Base-by-base conservation (phyloP, 2,329 filamentous ascomycete species). In the Dactylellina parvicollis region DNA sequence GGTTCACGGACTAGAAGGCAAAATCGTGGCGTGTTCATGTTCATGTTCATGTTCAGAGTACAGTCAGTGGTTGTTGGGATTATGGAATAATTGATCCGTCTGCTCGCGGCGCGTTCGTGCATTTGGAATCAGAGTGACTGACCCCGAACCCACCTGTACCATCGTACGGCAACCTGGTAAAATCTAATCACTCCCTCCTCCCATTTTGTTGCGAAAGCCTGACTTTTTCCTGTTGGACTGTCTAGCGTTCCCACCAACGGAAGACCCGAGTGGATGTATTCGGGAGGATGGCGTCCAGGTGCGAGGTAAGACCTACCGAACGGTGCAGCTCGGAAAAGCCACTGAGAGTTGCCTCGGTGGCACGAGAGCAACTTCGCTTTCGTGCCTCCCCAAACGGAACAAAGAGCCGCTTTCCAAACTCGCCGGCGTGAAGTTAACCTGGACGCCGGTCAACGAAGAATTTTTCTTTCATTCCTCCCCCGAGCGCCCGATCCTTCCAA, bases 21-120 rank as follows among this genome's bases (percentile, higher is more conserved):
- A 69, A 60, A 54, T 52, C 47, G 54, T 69, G 64, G 55, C 34
- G 26, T 46, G 55, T 36, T 42, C 14, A 16, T 20, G 28, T 16
- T 12, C 28, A 24, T 16, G 14, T 28, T n/a, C 32, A 24, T 40
- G n/a, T 16, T 46, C 30, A 12, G 5, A 32, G 30, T 32, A 32
- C 12, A 32, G 42, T 55, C 26, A 24, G 47, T 30, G 18, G 42
- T 36, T 56, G 66, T 62, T 61, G 66, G 66, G 66, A 46, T 26
- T 32, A 60, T 61, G 38, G 46, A 49, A 57, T 52, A 52, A 72
- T 65, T 65, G 36, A 36, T 72, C 59, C 57, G 60, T 55, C 38
- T 9, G 18, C 14, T 44, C 42, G 52, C 36, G 57, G 56, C 26
- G 18, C 55, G 18, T 32, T 32, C 26, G 57, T 32, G 12, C 49